Evolutionary conservation across 2,329 filamentous ascomycete species (phyloP).

Genomic region (Trichoderma harzianum): DNA sequence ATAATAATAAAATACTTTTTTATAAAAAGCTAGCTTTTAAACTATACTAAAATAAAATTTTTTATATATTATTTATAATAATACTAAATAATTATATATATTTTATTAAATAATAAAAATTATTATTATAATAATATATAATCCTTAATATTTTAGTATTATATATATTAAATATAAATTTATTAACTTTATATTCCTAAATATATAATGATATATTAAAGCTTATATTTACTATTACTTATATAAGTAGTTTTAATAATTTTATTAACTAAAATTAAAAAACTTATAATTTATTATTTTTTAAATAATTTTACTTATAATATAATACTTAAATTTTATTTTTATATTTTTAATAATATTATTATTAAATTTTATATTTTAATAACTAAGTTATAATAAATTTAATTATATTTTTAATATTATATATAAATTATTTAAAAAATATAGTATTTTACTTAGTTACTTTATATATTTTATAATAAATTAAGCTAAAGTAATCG

Average conservation of each 20-base stretch:
- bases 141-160: neutral
- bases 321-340: neutral
- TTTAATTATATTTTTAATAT: too few relatives aligned
- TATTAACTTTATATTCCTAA: neutral
- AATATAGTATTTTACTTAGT: too few relatives aligned
- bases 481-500: too few relatives aligned
- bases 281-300: neutral
- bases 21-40: too few relatives aligned
- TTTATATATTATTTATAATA: too few relatives aligned
- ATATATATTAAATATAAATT: neutral
- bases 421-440: too few relatives aligned
- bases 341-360: neutral
- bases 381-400: neutral
- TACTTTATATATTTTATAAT: too few relatives aligned
- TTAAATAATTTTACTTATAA: neutral
- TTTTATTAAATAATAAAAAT: neutral
- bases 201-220: neutral
- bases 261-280: neutral
- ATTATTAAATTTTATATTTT: neutral
- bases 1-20: too few relatives aligned
- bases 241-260: neutral
- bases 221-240: neutral
- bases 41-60: too few relatives aligned
- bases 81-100: neutral
- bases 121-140: neutral